Evolutionary conservation across 208 protist species (phyloP), one percentile per base, ranked within the genome.

Genomic region (Crithidia brevicula): DNA sequence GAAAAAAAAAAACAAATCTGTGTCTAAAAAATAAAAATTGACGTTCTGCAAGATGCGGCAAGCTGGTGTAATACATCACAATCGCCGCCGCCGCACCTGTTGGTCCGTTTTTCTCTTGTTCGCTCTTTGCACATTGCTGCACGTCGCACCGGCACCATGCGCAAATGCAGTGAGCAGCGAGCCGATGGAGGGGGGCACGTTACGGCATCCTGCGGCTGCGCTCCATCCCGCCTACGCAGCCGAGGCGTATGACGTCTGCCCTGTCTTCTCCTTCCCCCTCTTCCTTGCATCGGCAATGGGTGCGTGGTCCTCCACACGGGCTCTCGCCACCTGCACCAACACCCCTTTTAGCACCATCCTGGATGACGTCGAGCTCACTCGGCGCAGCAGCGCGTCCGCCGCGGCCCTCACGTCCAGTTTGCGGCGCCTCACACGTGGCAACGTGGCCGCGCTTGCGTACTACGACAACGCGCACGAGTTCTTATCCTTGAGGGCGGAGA

Each of bases 401-500:
- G 59, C 31, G 6, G 53, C 40, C 16, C 4, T 67, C 28, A 4
- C 49, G 16, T 13, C 51, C 20, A n/a, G 46, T 15, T 33, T 74
- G 25, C 57, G 60, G 59, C 27, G 52, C 16, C 42, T 63, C 10
- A 56, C 53, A 22, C 60, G 57, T 22, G 68, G 64, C 58, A 61
- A 61, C 65, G 25, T 30, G 16, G 45, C 64, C 5, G 42, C 40
- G 22, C 16, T 49, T 30, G 42, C 46, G 2, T 54, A 58, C 20
- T 74, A 58, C 42, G 49, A 74, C 43, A 58, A 81, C 53, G 56
- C 69, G 6, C 46, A 16, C 1, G 74, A 68, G 1, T 72, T 82
- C 20, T 47, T 78, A 15, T 65, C 72, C 5, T 58, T 82, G 40
- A 25, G 49, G 49, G 60, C 62, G 25, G 77, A 82, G 57, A 74